phyloP scores from a whole-genome alignment of 2,329 filamentous ascomycete genomes.

The Decorospora gaudefroyi region DNA sequence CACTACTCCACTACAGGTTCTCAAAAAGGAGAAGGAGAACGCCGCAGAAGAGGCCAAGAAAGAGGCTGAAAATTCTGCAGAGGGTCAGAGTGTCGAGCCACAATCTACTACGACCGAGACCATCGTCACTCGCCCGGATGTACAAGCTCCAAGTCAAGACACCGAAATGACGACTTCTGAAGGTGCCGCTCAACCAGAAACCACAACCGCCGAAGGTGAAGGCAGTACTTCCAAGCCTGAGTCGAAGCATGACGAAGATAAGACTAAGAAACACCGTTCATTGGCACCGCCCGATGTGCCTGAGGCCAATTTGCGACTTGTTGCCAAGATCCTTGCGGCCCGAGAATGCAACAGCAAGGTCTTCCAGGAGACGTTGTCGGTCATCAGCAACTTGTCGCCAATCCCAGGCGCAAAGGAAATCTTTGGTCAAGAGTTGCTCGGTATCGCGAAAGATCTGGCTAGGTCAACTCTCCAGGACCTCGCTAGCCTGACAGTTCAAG shows the following conservation, averaged over 20 bases:
- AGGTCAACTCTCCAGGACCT: slow-evolving; percentile 84
- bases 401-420: slow-evolving; percentile 87
- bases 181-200: slow-evolving; percentile 44
- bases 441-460: slow-evolving; percentile 82
- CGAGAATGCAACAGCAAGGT: slow-evolving; percentile 97
- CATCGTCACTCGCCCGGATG: slow-evolving; percentile 3
- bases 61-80: slow-evolving; percentile 21
- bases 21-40: slow-evolving; percentile 80
- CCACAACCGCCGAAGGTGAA: slow-evolving; percentile 22
- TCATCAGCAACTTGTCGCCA: slow-evolving; percentile 96
- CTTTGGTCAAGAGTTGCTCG: slow-evolving; percentile 91
- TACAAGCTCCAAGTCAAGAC: slow-evolving; percentile 25
- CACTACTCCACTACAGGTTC: slow-evolving; percentile 81
- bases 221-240: slow-evolving; percentile 41
- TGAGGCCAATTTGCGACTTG: slow-evolving; percentile 83
- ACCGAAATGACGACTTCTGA: slow-evolving; percentile 44
- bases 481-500: slow-evolving; percentile 81
- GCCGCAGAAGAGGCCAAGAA: slow-evolving; percentile 55
- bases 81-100: slow-evolving; percentile 29
- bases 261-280: slow-evolving; percentile 61
- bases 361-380: slow-evolving; percentile 94
- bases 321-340: slow-evolving; percentile 96
- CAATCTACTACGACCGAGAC: slow-evolving; percentile 22
- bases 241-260: slow-evolving; percentile 32
- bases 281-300: slow-evolving; percentile 84